Conservation (phyloP, 768 basidiomycete genomes). For the Fistulinella prunicolor region DNA sequence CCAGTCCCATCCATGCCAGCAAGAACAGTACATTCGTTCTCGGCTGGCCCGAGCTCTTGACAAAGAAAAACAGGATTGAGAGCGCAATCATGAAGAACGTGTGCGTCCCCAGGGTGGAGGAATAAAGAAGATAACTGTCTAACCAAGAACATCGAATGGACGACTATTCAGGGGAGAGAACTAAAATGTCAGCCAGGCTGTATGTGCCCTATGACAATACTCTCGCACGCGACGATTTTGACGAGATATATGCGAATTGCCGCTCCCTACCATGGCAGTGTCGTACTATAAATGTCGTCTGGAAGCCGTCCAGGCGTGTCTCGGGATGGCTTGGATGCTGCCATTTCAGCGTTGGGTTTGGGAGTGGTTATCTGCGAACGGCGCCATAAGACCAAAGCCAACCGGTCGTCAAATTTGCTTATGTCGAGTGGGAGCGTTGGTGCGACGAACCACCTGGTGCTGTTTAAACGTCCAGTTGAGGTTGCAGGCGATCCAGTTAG, state of each 20-base stretch:
- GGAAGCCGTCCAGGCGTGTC: constrained; percentile 18
- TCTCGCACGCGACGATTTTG: constrained; percentile 54
- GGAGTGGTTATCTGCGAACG: not conserved
- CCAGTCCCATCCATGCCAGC: no score
- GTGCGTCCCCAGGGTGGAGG: constrained; percentile 77
- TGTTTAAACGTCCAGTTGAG: no score
- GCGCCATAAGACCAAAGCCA: constrained; percentile 6
- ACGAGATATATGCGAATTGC: constrained; percentile 55
- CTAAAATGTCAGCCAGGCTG: constrained; percentile 44
- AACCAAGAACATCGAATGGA: constrained; percentile 61
- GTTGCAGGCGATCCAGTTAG: no score
- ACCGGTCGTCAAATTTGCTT: no score
- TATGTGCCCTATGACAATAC: constrained; percentile 56
- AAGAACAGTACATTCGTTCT: no score
- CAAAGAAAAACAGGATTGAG: constrained; percentile 88
- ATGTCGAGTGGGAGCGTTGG: no score
- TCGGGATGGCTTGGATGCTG: not conserved
- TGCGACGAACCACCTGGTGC: no score
- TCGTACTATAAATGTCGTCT: constrained; percentile 61
- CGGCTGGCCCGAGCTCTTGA: constrained; percentile 51
- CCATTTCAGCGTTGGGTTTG: not conserved
- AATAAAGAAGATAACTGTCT: constrained; percentile 82
- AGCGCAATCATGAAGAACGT: constrained; percentile 93
- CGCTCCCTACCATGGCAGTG: constrained; percentile 64
- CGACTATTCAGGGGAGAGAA: constrained; percentile 32